Conservation (phyloP, 2,329 filamentous ascomycete genomes). For the Monosporascus sp. region DNA sequence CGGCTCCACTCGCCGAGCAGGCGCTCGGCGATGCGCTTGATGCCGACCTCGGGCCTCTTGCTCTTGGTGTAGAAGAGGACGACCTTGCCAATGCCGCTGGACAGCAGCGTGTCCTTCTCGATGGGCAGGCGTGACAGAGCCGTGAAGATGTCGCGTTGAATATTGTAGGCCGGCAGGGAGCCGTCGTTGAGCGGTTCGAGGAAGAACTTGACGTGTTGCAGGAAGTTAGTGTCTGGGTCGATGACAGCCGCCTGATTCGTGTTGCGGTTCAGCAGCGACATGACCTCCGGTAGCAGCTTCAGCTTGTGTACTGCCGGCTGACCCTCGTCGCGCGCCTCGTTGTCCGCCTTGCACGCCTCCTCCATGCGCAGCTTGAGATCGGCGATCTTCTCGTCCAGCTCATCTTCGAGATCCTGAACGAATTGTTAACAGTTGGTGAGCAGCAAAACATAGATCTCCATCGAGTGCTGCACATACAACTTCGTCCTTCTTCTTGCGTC, state of each 20-base stretch:
- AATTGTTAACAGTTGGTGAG: slow-evolving; percentile 1
- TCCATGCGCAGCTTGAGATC: slow-evolving; percentile 88
- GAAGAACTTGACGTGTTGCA: slow-evolving; percentile 95
- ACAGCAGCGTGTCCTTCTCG: slow-evolving; percentile 82
- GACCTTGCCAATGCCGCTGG: slow-evolving; percentile 92
- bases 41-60: slow-evolving; percentile 78
- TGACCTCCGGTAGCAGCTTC: slow-evolving; percentile 86
- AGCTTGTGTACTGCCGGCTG: slow-evolving; percentile 88
- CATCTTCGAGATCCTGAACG: slow-evolving; percentile 75
- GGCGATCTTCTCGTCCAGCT: slow-evolving; percentile 85
- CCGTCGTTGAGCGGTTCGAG: slow-evolving; percentile 92
- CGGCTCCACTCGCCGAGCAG: slow-evolving; percentile 94
- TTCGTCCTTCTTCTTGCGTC: slow-evolving; percentile 77
- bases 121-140: slow-evolving; percentile 77
- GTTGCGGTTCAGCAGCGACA: slow-evolving; percentile 82
- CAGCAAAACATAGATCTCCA: neutral
- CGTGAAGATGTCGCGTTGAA: slow-evolving; percentile 88
- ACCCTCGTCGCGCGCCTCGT: slow-evolving; percentile 70
- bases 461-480: slow-evolving; percentile 54
- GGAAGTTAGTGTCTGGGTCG: slow-evolving; percentile 90
- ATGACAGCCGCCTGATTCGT: slow-evolving; percentile 79
- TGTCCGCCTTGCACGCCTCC: slow-evolving; percentile 80
- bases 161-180: slow-evolving; percentile 91
- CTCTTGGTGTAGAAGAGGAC: slow-evolving; percentile 96
- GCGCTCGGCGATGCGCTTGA: slow-evolving; percentile 90